These are phyloP conservation scores for Dryas drummondii DNA, from an alignment of 306 rosid genomes.

Conservation along the genomic window DNA sequence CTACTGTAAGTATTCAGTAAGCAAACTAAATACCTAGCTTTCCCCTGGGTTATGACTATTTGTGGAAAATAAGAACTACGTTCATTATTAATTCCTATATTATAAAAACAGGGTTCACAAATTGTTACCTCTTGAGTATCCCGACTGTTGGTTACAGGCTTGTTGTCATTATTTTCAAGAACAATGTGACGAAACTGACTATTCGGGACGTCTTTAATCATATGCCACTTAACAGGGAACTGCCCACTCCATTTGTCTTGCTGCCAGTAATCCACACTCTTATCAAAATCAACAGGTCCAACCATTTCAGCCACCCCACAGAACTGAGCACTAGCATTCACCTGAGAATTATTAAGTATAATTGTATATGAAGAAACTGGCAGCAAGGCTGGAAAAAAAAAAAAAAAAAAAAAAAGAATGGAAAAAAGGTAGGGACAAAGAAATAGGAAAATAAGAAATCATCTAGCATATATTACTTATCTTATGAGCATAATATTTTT, in stretches of 20 bases:
- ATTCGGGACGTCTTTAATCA: slow-evolving; percentile 79
- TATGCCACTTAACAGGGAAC: slow-evolving; percentile 86
- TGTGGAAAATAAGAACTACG: not conserved
- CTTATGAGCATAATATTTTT: not conserved
- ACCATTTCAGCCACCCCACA: slow-evolving; percentile 95
- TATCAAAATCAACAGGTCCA: slow-evolving; percentile 88
- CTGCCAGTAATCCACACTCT: slow-evolving; percentile 86
- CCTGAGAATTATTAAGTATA: slow-evolving; percentile 41
- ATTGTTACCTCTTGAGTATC: slow-evolving; percentile 85
- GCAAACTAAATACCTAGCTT: not conserved
- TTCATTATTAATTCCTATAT: not conserved
- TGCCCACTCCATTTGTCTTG: slow-evolving; percentile 96
- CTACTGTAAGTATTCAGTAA: not conserved
- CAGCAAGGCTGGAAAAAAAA: not conserved
- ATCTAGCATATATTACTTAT: not conserved
- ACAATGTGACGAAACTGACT: slow-evolving; percentile 86
- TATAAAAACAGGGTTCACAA: not conserved
- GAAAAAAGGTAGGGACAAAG: not conserved
- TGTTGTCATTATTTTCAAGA: slow-evolving; percentile 85
- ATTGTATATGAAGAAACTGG: slow-evolving; percentile 13
- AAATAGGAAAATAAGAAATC: not conserved
- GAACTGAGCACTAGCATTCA: slow-evolving; percentile 92
- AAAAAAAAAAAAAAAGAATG: slow-evolving; percentile 12
- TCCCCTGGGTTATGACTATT: not conserved
- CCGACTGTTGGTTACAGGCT: slow-evolving; percentile 92